Evolutionary conservation across 2,329 filamentous ascomycete genomes (phyloP), one percentile per base, ranked within the genome.

Genomic region (Sclerotinia spermophila): DNA sequence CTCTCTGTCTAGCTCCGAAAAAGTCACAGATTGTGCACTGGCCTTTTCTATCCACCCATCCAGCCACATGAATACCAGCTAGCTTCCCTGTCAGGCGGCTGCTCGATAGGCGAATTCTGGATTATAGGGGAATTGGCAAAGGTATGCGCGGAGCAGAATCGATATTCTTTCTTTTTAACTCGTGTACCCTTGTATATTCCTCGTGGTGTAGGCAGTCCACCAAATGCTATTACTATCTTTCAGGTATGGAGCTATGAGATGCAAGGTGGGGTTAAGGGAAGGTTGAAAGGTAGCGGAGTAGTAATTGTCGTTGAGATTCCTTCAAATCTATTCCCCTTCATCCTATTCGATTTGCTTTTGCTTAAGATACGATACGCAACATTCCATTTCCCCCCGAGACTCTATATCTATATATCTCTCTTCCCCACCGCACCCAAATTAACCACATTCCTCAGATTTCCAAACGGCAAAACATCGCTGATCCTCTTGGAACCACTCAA

Each of bases 391-490:
- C 13, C 40, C 55, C 30, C 38, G 17, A 21, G 35, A 30, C 13
- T 10, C n/a, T 30, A 40, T n/a, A 21, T 13, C 35, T 17, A 35
- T 21, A 42, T 3, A 19, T 19, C 35, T 35, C 19, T 56, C n/a
- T n/a, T 58, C 17, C 8, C 65, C 51, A 55, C 58, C 33, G 44
- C 72, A 6, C 76, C 74, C 67, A 88, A 75, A 4, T 84, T 84
- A 19, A 89, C 84, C 6, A 91, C 87, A 74, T 90, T 89, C 79
- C 89, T 88, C 82, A 99, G 80, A 69, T 88, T 97, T 1, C 96
- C 96, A 83, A 99, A 99, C 45, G 90, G 89, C 77, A 98, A 82
- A 27, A 95, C 93, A 81, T 98, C 94, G 53, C 87, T 88, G 77
- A 99, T 97, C 75, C 91, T 87, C 79, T 87, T 87, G 48, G 89